Conservation (phyloP, 106 monocot genomes). For the Dendrobium catenatum region DNA sequence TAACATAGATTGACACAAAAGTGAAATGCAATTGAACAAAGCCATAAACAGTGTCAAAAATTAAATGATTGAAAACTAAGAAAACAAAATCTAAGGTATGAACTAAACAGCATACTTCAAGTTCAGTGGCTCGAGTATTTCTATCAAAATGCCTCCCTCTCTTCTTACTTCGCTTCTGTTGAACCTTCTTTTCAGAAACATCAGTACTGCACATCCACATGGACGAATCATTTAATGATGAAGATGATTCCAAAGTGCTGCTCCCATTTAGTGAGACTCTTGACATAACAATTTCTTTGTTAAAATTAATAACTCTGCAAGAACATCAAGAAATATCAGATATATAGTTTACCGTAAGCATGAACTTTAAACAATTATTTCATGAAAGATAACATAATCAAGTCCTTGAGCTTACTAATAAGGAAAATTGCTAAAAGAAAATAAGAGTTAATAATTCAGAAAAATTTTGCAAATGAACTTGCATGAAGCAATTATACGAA, state of each 20-base stretch:
- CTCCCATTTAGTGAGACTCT: conserved; percentile 12
- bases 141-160: conserved; percentile 84
- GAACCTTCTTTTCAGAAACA: conserved; percentile 12
- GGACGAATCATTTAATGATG: conserved; percentile 9
- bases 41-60: neutral
- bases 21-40: neutral
- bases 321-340: neutral
- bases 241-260: conserved; percentile 6
- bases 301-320: conserved; percentile 19
- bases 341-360: neutral
- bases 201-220: neutral
- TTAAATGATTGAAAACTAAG: neutral
- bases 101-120: conserved; percentile 55
- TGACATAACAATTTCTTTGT: conserved; percentile 20
- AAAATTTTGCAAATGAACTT: neutral
- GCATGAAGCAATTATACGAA: neutral
- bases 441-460: neutral
- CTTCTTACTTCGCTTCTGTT: conserved; percentile 46
- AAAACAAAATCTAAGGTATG: neutral
- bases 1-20: neutral
- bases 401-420: neutral
- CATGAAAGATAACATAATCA: neutral
- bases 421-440: neutral
- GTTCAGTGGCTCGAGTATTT: conserved; percentile 62
- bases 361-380: neutral